A percentile compares a stretch with the other conserved stretches of the same genome.
These are phyloP conservation scores for Rhizopogon rudus DNA, from an alignment of 768 basidiomycete genomes.

Conservation along the genomic window DNA sequence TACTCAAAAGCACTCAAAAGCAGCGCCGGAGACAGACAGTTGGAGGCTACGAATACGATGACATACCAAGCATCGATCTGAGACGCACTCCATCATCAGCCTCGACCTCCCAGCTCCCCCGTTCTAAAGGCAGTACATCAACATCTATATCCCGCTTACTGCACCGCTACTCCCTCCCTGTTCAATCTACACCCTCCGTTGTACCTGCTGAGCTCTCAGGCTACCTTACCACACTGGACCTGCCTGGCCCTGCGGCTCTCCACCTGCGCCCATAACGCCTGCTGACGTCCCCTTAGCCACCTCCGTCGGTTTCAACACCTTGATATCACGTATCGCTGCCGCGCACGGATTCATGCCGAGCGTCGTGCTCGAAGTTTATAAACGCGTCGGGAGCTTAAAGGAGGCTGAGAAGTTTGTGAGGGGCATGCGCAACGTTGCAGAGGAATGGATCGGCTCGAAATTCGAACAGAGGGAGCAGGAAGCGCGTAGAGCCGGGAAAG, in stretches of 20 bases:
- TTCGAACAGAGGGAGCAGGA: constrained; percentile 1
- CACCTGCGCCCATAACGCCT: neutral
- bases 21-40: constrained; percentile 8
- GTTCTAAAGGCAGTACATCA: neutral
- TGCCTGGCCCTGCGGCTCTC: neutral
- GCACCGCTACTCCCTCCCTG: constrained; percentile 18
- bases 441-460: constrained; percentile 15
- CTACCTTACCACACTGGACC: constrained; percentile 1
- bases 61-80: constrained; percentile 20
- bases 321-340: constrained; percentile 35
- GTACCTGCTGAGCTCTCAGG: neutral
- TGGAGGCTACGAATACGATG: neutral
- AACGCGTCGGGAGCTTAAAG: constrained; percentile 27
- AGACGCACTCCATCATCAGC: constrained; percentile 12
- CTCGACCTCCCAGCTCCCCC: neutral
- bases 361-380: constrained; percentile 37
- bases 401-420: constrained; percentile 34
- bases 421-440: constrained; percentile 34
- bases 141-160: neutral
- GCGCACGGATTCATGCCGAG: constrained; percentile 40
- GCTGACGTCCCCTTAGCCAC: constrained; percentile 12
- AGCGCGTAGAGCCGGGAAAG: neutral
- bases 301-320: constrained; percentile 24
- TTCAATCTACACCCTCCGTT: constrained; percentile 1
- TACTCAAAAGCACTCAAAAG: neutral